A percentile compares a stretch with the other conserved stretches of the same genome.
Evolutionary conservation across 768 basidiomycete genomes (phyloP).

Genomic region (Lactarius akahatsu): DNA sequence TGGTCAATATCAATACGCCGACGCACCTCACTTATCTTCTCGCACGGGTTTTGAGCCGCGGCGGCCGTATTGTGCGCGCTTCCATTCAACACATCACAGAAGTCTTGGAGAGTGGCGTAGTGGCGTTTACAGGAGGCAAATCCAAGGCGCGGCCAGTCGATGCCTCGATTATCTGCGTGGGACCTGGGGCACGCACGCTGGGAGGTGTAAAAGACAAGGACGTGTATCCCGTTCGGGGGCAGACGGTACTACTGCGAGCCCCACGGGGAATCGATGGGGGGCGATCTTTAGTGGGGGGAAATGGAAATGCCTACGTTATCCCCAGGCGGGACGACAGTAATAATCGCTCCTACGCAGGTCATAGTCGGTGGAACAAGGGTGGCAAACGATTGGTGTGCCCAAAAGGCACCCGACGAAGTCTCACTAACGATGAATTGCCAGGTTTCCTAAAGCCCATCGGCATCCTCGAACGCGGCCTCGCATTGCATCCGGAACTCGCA

Average conservation of each 20-base stretch:
- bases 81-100: conserved; percentile 68
- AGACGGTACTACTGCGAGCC: conserved; percentile 45
- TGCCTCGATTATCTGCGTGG: conserved; percentile 69
- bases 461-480: conserved; percentile 50
- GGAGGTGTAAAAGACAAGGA: conserved; percentile 53
- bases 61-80: conserved; percentile 61
- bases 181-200: conserved; percentile 55
- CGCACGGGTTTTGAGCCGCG: conserved; percentile 54
- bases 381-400: conserved; percentile 57
- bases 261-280: conserved; percentile 53
- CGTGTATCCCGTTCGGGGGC: conserved; percentile 49
- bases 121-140: conserved; percentile 28
- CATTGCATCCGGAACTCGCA: conserved; percentile 37
- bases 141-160: conserved; percentile 34
- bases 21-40: conserved; percentile 64
- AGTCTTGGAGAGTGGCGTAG: conserved; percentile 58
- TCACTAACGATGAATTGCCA: conserved; percentile 30
- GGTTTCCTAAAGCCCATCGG: conserved; percentile 59
- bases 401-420: neutral
- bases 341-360: conserved; percentile 36
- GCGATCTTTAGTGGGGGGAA: conserved; percentile 45
- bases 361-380: conserved; percentile 61
- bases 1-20: conserved; percentile 65
- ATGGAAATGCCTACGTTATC: conserved; percentile 61
- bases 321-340: conserved; percentile 52